Evolutionary conservation across 805 yeast genomes (phyloP), one percentile per base, ranked within the genome.

Genomic region (Candida yuanshanica): DNA sequence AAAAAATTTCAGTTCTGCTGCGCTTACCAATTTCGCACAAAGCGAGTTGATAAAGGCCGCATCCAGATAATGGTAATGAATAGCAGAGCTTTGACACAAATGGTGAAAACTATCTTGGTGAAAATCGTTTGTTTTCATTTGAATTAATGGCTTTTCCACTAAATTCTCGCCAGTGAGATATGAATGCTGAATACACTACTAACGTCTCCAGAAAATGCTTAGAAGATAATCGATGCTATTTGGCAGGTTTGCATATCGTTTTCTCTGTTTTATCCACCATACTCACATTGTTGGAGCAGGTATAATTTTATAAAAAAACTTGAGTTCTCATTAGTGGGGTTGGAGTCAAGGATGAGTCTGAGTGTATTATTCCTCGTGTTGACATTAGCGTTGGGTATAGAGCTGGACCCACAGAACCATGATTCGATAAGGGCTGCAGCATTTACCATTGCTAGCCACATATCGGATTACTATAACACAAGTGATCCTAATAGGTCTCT

Each of bases 381-480:
- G 18, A 16, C 16, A 4, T 11, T 27, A 5, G 18, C 10, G 17
- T 6, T 13, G 18, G 31, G 18, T 7, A 27, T 27, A 14, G 11
- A 27, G 7, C 18, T 27, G 3, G 14, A 27, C 18, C 31, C 31
- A 12, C 8, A 6, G 5, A 26, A 41, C 17, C n/a, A 20, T 13
- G 29, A 47, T 1, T 58, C 66, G 2, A 35, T 67, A 4, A 47
- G 57, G 45, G 59, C 71, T 26, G 90, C 82, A 2, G 75, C 84
- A 2, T 66, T 80, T 0, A 60, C 77, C 35, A 67, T 89, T 16
- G 79, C 81, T 2, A 60, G 70, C 34, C 96, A 96, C 47, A 65
- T 87, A 42, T 69, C 89, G 69, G 90, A 86, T 65, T 89, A 89
- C 62, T 89, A 89, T 56, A 78, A 74, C 13, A 91, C 95, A 31